A percentile compares a stretch with the other conserved stretches of the same genome.
phyloP scores from a whole-genome alignment of 2,329 filamentous ascomycete genomes.

The Amauroascus niger region DNA sequence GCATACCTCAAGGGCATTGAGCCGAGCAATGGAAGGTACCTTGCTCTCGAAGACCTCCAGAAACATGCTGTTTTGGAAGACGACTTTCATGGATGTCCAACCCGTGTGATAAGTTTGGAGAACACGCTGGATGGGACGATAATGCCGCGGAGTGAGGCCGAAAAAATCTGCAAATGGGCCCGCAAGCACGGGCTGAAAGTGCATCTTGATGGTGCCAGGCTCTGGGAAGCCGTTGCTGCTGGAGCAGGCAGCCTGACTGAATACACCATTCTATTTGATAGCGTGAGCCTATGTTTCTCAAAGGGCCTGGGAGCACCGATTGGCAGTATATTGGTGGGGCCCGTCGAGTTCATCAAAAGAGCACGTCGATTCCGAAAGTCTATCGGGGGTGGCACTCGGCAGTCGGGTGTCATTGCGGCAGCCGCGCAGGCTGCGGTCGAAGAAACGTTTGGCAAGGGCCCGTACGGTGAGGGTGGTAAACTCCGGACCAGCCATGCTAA shows the following conservation, averaged over 20 bases:
- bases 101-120: conserved; percentile 70
- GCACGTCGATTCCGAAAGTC: conserved; percentile 70
- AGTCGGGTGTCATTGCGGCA: conserved; percentile 65
- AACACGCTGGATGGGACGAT: conserved; percentile 76
- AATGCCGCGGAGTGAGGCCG: conserved; percentile 63
- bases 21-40: conserved; percentile 60
- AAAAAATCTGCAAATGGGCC: conserved; percentile 61
- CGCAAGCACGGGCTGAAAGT: conserved; percentile 54
- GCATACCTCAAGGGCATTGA: conserved; percentile 58
- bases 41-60: conserved; percentile 68
- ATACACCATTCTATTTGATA: conserved; percentile 61
- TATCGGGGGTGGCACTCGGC: conserved; percentile 68
- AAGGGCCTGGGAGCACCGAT: conserved; percentile 77
- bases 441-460: conserved; percentile 59
- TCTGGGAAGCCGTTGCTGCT: conserved; percentile 72
- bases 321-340: conserved; percentile 62
- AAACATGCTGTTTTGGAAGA: conserved; percentile 54
- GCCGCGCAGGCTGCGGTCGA: conserved; percentile 68
- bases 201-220: conserved; percentile 68
- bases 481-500: conserved; percentile 52
- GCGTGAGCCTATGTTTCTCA: conserved; percentile 66
- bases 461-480: conserved; percentile 51
- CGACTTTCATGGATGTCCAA: conserved; percentile 70
- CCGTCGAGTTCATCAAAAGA: conserved; percentile 50
- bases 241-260: conserved; percentile 58